Base-by-base conservation (phyloP, 2,329 filamentous ascomycete species). In the Trichophyton mentagrophytes region DNA sequence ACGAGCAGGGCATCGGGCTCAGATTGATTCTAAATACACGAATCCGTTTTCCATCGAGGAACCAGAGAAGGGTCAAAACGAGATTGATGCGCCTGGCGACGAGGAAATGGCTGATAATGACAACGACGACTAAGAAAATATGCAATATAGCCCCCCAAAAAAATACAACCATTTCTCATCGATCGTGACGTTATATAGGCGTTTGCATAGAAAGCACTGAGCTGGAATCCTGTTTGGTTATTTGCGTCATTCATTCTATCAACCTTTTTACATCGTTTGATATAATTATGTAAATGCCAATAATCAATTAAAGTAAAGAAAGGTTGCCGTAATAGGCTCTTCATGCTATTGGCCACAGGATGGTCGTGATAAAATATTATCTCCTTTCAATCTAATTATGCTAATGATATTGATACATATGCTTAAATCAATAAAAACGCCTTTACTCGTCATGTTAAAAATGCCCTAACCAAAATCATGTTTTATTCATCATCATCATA, bases 11-110 rank as follows among this genome's bases (percentile, higher is more conserved):
- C 73, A 77, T 60, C 71, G 76, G 57, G 75, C 74, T 44, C 73
- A 74, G 61, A 76, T 78, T 60, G 79, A 82, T 62, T 71, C 72
- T 0, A 71, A 71, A 55, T 78, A 76, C 60, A 71, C 69, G 4
- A 70, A 71, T 51, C 67, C 71, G 25, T 69, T 72, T 2, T 72
- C 69, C n/a, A 62, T 62, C 30, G 56, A 44, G 13, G 46, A 47
- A n/a, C 33, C 22, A 17, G 44, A 47, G 27, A 55, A 36, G 30
- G 17, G 15, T 9, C 51, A 55, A 33, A 36, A 55, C 33, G 5
- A 27, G n/a, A n/a, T 8, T 17, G 42, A 47, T 11, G 57, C 42
- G 8, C 30, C 25, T 9, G 30, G 27, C 3, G 57, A 59, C 13
- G 42, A 59, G 20, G 57, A 59, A 38, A 59, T 59, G 57, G 57